Conservation (phyloP, 2,329 filamentous ascomycete genomes). For the Drechmeria coniospora region DNA sequence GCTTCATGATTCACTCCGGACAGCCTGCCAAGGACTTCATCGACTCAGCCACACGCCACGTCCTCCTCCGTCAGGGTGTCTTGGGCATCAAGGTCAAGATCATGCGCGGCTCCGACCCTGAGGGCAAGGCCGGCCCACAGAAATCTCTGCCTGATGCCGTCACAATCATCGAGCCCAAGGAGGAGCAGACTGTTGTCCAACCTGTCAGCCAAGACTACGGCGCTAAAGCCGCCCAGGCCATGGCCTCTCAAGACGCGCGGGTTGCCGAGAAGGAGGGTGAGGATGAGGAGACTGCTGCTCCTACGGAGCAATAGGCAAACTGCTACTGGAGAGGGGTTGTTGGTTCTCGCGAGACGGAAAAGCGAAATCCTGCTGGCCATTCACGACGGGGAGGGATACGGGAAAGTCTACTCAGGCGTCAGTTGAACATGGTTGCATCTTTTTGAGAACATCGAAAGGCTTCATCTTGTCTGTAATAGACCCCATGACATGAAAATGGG, state of each 20-base stretch:
- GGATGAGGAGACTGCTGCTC: conserved; percentile 29
- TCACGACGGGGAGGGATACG: conserved; percentile 7
- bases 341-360: conserved; percentile 8
- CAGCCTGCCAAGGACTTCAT: conserved; percentile 99
- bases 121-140: conserved; percentile 95
- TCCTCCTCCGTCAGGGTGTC: conserved; percentile 98
- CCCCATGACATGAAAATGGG: conserved; percentile 18
- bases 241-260: conserved; percentile 46
- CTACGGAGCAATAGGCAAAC: conserved; percentile 19
- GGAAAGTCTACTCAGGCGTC: conserved; percentile 23
- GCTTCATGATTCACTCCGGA: conserved; percentile 99
- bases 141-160: conserved; percentile 97
- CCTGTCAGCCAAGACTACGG: conserved; percentile 98
- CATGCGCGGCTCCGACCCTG: conserved; percentile 98
- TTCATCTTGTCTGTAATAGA: conserved; percentile 23
- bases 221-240: conserved; percentile 66
- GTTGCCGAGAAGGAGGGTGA: conserved; percentile 43
- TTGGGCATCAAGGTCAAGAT: conserved; percentile 99
- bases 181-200: conserved; percentile 89
- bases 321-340: conserved; percentile 7
- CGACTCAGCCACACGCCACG: conserved; percentile 95
- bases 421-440: conserved; percentile 26
- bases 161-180: conserved; percentile 99
- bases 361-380: conserved; percentile 6
- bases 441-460: conserved; percentile 20